These are phyloP conservation scores for Ogataea ganodermae DNA, from an alignment of 805 yeast species.

Conservation along the genomic window DNA sequence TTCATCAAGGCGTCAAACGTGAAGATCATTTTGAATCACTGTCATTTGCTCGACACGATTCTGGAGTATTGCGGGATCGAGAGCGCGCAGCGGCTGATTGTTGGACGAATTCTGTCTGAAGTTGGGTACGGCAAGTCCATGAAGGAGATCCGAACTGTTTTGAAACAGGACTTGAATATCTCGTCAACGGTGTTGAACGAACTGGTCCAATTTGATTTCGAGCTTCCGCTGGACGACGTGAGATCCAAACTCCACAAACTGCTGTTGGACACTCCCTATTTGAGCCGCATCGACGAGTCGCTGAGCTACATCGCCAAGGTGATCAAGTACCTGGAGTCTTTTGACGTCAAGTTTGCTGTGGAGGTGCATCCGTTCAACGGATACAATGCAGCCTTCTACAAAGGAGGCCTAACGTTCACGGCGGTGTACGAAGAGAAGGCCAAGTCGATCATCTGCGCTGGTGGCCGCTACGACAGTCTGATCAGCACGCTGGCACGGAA, in stretches of 20 bases:
- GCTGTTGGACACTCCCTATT: slow-evolving; percentile 72
- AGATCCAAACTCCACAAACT: slow-evolving; percentile 61
- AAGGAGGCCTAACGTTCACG: slow-evolving; percentile 85
- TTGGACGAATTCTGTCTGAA: slow-evolving; percentile 73
- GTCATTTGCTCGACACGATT: slow-evolving; percentile 72
- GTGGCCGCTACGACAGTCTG: slow-evolving; percentile 88
- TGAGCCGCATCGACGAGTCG: slow-evolving; percentile 62
- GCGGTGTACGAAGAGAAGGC: slow-evolving; percentile 66
- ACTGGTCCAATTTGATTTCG: slow-evolving; percentile 76
- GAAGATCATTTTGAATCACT: slow-evolving; percentile 72
- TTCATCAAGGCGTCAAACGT: slow-evolving; percentile 61
- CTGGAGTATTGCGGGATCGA: slow-evolving; percentile 82
- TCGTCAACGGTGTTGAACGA: slow-evolving; percentile 84
- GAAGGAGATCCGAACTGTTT: slow-evolving; percentile 50
- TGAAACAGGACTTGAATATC: slow-evolving; percentile 68
- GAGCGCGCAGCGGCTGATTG: slow-evolving; percentile 68
- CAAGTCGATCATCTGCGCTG: slow-evolving; percentile 70
- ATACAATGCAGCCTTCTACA: slow-evolving; percentile 77
- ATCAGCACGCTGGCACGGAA: slow-evolving; percentile 64
- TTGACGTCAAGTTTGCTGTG: slow-evolving; percentile 54
- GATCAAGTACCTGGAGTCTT: slow-evolving; percentile 48
- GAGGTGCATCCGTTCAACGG: slow-evolving; percentile 81
- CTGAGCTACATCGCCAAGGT: slow-evolving; percentile 64
- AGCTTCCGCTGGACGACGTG: slow-evolving; percentile 66
- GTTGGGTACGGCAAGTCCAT: slow-evolving; percentile 68